Percentiles rank a stretch among this genome's conserved stretches.
phyloP scores from a whole-genome alignment of 345 rosid genomes.

The Ceriops decandra region DNA sequence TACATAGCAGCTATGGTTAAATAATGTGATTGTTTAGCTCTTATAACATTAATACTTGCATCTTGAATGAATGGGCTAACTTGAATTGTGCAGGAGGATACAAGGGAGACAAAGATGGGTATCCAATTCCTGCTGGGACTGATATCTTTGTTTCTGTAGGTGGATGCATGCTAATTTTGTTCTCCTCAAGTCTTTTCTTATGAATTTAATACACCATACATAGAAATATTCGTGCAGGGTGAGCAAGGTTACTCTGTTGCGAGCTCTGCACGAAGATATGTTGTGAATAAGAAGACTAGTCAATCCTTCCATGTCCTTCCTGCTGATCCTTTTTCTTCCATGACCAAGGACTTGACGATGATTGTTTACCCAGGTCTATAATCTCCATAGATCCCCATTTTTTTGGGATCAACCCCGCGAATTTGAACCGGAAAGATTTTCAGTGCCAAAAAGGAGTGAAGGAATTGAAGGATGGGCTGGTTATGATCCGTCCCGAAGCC shows the following conservation, averaged over 20 bases:
- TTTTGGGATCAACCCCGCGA: constrained; percentile 77
- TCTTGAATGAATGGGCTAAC: background rate
- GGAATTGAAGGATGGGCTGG: constrained; percentile 88
- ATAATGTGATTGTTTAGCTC: background rate
- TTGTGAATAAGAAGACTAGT: background rate
- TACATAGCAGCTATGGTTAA: background rate
- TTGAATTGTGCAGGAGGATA: constrained; percentile 60
- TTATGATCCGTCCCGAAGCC: constrained; percentile 88
- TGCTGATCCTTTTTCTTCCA: background rate
- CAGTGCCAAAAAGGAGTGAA: constrained; percentile 41
- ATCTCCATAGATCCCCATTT: constrained; percentile 89
- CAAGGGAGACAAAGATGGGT: constrained; percentile 69
- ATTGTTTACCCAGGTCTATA: constrained; percentile 54
- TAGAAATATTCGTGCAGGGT: too few species aligned
- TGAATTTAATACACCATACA: background rate
- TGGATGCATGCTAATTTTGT: constrained; percentile 5
- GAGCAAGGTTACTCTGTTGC: too few species aligned
- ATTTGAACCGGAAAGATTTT: constrained; percentile 81
- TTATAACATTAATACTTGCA: too few species aligned
- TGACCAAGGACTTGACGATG: background rate
- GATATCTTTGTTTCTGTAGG: constrained; percentile 88
- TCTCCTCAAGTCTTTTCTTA: background rate
- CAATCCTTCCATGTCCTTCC: background rate
- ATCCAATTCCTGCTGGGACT: constrained; percentile 71
- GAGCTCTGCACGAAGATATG: too few species aligned